Evolutionary conservation across 73 alveolate species (phyloP).

Genomic region (Breviolum minutum): DNA sequence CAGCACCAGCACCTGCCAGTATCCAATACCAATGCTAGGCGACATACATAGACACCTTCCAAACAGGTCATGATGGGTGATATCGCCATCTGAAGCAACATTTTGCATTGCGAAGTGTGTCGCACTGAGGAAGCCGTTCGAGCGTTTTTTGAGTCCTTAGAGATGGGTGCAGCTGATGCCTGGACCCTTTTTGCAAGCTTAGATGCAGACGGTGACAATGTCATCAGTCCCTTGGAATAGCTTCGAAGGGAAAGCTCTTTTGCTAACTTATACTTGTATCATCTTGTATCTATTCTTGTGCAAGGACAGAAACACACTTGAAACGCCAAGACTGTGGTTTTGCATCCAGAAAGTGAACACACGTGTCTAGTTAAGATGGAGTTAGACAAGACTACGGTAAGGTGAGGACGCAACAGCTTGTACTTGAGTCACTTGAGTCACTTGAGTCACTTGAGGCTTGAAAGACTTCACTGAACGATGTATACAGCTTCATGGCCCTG

Average conservation of each 20-base stretch:
- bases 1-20: no score
- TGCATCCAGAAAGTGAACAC: no score
- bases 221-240: conserved; percentile 13
- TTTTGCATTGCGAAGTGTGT: background rate
- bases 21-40: no score
- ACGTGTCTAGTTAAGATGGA: no score
- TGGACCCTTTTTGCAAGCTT: conserved; percentile 73
- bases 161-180: conserved; percentile 70
- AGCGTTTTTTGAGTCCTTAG: conserved; percentile 73
- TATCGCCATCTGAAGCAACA: no score
- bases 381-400: no score
- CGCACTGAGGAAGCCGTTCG: conserved; percentile 44
- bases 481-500: conserved; percentile 86
- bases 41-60: no score
- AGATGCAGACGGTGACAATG: conserved; percentile 86
- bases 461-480: conserved; percentile 79
- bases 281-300: background rate
- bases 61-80: no score
- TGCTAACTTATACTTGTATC: background rate
- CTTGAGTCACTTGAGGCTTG: conserved; percentile 1
- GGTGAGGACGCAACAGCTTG: no score
- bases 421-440: background rate
- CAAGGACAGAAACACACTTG: background rate
- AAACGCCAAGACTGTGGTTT: background rate
- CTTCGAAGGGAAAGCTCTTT: background rate